Evolutionary conservation across 2,329 filamentous ascomycete genomes (phyloP), one percentile per base, ranked within the genome.

Genomic region (Xylariales sp.): DNA sequence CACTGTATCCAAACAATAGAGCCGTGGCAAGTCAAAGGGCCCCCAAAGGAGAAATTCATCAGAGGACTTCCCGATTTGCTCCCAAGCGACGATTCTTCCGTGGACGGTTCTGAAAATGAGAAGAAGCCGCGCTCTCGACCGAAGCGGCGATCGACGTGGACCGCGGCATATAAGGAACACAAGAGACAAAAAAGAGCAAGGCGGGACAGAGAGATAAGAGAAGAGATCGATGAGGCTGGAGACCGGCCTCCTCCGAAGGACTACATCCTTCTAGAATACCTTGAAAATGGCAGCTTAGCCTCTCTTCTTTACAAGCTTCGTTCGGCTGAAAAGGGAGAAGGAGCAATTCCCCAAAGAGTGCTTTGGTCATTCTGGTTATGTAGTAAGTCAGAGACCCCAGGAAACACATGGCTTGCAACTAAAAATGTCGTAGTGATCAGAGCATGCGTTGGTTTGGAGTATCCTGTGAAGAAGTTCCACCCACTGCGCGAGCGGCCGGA

Each of bases 351-450:
- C 8, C n/a, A 31, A 8, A 9, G 29, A 14, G 29, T 31, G 8
- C n/a, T 31, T 14, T 31, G 29, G 29, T 12, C 29, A 14, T 31
- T 31, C 29, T 31, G 29, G 29, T 31, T 31, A 31, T 31, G 29
- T 14, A 14, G 29, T 31, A 31, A 14, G 29, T 31, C 25, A n/a
- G 25, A 27, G 25, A 8, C 25, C n/a, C 25, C 8, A 8, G 29
- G n/a, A 8, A 31, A 31, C 29, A 15, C 8, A 14, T 31, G 29
- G 16, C 29, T 15, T 27, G 8, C n/a, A n/a, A n/a, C 25, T 27
- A 27, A 27, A 8, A 27, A 31, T 14, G n/a, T 12, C 7, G n/a
- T 14, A 31, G 29, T 31, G 29, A 15, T 31, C 8, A 31, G 29
- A 15, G 29, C 8, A 8, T 31, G 29, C 29, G n/a, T 31, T 14